Base-by-base conservation (phyloP, 345 rosid species). In the Pelargonium nanum region DNA sequence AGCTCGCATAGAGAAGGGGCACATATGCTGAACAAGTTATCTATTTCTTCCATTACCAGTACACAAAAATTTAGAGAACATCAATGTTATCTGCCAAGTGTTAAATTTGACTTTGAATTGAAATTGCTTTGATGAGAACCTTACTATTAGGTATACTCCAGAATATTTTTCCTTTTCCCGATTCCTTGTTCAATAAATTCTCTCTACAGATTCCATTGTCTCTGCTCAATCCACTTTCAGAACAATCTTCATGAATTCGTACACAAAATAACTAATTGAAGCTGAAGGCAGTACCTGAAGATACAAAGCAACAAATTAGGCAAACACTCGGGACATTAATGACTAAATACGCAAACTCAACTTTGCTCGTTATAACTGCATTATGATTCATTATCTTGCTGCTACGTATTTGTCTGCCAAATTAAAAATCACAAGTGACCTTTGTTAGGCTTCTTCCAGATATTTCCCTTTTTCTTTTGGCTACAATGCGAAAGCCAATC, bases 211-310 rank as follows among this genome's bases (percentile, higher is more conserved):
- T 40, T 40, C 48, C 15, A 40, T 12, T 17, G 2, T 40, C 72
- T 45, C 59, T 23, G 65, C 55, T 78, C 83, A 83, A 63, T 81
- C 84, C 70, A 87, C 97, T 72, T 80, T 72, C 70, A 87, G 72
- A 60, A 87, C 77, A 69, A 89, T 78, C 82, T 89, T 89, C 97
- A 85, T 90, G 72, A 63, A 87, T 76, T 90, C 95, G 0, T 87
- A 90, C 21, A 87, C 83, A 58, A 90, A 87, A 77, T 79, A 90
- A 78, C 95, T 87, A 52, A 82, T 82, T 0, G 95, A 72, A 7
- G 93, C 97, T 0, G 97, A 90, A 25, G 93, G 97, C 62, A 87
- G 86, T 56, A 87, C 97, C 97, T 87, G 86, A 58, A 75, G 51
- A 63, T 40, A 17, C 15, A 40, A 40, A 40, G 15, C 48, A 40